Evolutionary conservation across 2,329 filamentous ascomycete genomes (phyloP).

Genomic region (Pestalotiopsis sp.): DNA sequence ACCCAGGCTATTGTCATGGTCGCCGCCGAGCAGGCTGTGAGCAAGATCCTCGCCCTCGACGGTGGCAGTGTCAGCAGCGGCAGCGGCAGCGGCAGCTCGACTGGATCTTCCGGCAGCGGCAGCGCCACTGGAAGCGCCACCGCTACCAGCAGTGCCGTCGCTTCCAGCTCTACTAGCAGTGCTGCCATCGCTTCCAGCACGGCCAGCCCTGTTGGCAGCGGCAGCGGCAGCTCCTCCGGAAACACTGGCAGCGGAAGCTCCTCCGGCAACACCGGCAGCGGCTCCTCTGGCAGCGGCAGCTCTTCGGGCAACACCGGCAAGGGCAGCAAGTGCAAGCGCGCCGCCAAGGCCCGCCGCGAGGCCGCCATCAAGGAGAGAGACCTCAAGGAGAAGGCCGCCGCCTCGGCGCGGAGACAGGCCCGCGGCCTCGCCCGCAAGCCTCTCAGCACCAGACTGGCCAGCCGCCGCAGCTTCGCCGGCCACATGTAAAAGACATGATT

Average conservation of each 20-base stretch:
- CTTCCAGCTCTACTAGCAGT: too few species aligned
- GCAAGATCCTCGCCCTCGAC: constrained; percentile 30
- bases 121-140: neutral
- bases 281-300: neutral
- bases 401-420: neutral
- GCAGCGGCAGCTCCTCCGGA: neutral
- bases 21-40: constrained; percentile 35
- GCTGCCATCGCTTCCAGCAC: too few species aligned
- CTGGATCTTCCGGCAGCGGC: neutral
- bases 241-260: neutral
- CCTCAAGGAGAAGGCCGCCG: neutral
- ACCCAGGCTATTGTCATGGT: constrained; percentile 38
- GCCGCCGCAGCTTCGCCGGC: neutral
- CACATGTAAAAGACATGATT: constrained; percentile 2
- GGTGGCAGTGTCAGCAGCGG: neutral
- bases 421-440: neutral
- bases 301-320: neutral
- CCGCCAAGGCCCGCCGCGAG: constrained; percentile 7
- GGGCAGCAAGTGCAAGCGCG: constrained; percentile 9
- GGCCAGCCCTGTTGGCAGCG: neutral
- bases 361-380: neutral
- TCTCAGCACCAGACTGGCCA: neutral
- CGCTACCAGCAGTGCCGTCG: neutral
- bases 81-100: neutral
- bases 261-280: neutral